These are phyloP conservation scores for Fragaria ananassa DNA, from an alignment of 306 rosid genomes.

Conservation along the genomic window DNA sequence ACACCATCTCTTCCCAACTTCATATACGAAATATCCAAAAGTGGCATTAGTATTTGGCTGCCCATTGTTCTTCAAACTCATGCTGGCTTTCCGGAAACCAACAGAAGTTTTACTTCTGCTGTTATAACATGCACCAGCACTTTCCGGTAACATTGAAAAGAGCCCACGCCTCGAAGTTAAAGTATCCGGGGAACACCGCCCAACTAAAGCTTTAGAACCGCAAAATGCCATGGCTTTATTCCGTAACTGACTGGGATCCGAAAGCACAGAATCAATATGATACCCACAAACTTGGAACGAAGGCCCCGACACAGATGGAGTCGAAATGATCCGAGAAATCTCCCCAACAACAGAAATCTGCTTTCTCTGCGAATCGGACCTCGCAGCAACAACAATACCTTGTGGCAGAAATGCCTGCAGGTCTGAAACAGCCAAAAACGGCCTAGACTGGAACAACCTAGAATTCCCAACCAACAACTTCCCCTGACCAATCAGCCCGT, in stretches of 20 bases:
- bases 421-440: constrained; percentile 40
- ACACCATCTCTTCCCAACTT: constrained; percentile 52
- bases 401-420: constrained; percentile 35
- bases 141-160: constrained; percentile 23
- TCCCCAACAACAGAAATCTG: constrained; percentile 66
- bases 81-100: constrained; percentile 50
- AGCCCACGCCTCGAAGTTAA: constrained; percentile 27
- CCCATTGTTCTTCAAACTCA: constrained; percentile 59
- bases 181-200: constrained; percentile 42
- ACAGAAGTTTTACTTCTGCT: constrained; percentile 32
- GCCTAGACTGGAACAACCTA: constrained; percentile 41
- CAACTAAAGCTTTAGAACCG: constrained; percentile 40
- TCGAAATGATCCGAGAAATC: constrained; percentile 60
- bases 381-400: constrained; percentile 39
- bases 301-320: constrained; percentile 71
- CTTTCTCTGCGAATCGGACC: constrained; percentile 46
- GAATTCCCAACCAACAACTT: constrained; percentile 54
- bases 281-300: constrained; percentile 63
- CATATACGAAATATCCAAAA: constrained; percentile 61
- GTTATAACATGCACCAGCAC: constrained; percentile 23
- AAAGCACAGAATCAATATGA: constrained; percentile 49
- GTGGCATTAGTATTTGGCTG: constrained; percentile 47
- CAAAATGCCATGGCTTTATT: constrained; percentile 59
- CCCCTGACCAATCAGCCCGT: constrained; percentile 58
- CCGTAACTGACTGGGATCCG: constrained; percentile 39